A percentile compares a stretch with the other conserved stretches of the same genome.
Evolutionary conservation across 257 asterid species (phyloP).

Genomic region (Solanum tarapatanum): DNA sequence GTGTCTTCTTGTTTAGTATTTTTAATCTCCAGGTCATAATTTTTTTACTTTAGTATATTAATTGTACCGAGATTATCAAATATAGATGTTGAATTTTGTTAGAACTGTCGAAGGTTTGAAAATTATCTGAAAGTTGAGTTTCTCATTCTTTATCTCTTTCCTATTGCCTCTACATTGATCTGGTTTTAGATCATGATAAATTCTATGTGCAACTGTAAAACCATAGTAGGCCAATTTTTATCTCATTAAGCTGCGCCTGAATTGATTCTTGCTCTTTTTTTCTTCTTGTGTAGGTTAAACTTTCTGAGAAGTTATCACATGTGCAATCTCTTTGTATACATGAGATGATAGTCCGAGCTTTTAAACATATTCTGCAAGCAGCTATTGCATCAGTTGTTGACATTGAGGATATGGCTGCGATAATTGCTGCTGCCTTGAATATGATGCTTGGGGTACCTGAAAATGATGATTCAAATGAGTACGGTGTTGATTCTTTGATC

Average conservation of each 20-base stretch:
- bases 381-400: slow-evolving; percentile 62
- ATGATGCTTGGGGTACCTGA: slow-evolving; percentile 89
- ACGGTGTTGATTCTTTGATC: slow-evolving; percentile 55
- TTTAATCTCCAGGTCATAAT: not conserved
- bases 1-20: not conserved
- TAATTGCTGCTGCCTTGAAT: slow-evolving; percentile 74
- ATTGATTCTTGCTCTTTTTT: slow-evolving; percentile 2
- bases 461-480: slow-evolving; percentile 29
- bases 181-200: not conserved
- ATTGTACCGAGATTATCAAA: not conserved
- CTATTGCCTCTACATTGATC: not conserved
- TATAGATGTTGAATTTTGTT: not conserved
- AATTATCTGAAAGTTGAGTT: not conserved
- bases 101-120: not conserved
- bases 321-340: slow-evolving; percentile 97
- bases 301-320: slow-evolving; percentile 88
- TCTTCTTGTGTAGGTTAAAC: slow-evolving; percentile 64
- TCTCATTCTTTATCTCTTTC: not conserved
- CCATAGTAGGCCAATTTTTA: not conserved
- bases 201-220: not conserved
- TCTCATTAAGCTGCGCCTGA: not conserved
- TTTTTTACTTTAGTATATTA: not conserved
- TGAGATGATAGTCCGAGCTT: slow-evolving; percentile 92
- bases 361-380: slow-evolving; percentile 89
- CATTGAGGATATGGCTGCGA: slow-evolving; percentile 59